Evolutionary conservation across 768 basidiomycete species (phyloP), one percentile per base, ranked within the genome.

Genomic region (Lactarius vividus): DNA sequence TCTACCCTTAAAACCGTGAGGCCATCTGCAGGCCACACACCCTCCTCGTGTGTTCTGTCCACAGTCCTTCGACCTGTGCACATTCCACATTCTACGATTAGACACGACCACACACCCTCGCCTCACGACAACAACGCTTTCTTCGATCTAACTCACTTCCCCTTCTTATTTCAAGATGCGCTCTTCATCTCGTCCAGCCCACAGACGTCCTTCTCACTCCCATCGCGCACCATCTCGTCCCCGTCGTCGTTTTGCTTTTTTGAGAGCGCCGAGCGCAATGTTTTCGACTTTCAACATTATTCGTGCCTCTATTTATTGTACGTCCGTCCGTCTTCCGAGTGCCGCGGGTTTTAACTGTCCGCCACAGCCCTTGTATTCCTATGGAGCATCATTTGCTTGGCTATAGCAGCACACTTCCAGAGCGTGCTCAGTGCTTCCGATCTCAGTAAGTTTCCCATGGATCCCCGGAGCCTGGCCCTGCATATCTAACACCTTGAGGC

Each of bases 321-420:
- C 69, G 85, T 72, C 16, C 10, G 2, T 59, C 62, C 31, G 71
- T 20, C 28, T 37, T 7, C 28, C 57, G 3, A 33, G 15, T 13
- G 35, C 54, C 16, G 9, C 49, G 39, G 31, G 18, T 54, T 49
- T 44, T 35, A 20, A 62, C 72, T 56, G 52, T 71, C 54, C 54
- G 23, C 52, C 37, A 13, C 64, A 93, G 91, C 79, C 71, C 77
- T 84, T 53, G 84, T 91, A 49, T 75, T 93, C 59, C 75, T 87
- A 65, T 93, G 89, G 83, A 90, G 89, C 26, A 76, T 89, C 67
- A 87, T 94, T 71, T 91, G 88, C 72, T 79, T 94, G 68, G 89
- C 84, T 65, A 87, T 94, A 78, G 89, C 90, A 59, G 88, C 82
- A 42, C 88, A 91, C 73, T 91, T 94, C 72, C 85, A 90, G 74